Conservation (phyloP, 2,329 filamentous ascomycete species). For the Fusarium siculi region DNA sequence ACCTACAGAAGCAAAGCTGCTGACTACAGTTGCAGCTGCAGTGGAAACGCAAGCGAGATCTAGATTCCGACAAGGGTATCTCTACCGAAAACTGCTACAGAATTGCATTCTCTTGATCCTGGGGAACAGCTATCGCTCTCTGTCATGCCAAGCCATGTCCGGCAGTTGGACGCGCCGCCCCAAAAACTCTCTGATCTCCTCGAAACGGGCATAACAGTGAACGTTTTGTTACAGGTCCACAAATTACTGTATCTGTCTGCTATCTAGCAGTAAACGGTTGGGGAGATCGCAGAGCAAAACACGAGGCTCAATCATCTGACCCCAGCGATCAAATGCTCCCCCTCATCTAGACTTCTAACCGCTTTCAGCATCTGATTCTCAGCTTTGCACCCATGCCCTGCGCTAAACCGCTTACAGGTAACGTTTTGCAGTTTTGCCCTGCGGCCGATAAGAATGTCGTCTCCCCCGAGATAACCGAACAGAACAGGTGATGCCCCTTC, state of each 20-base stretch:
- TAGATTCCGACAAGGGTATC: background rate
- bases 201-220: slow-evolving; percentile 27
- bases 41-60: background rate
- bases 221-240: slow-evolving; percentile 1
- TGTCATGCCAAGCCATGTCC: slow-evolving; percentile 3
- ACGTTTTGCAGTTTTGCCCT: slow-evolving; percentile 30
- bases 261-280: slow-evolving; percentile 2
- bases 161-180: slow-evolving; percentile 17
- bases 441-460: slow-evolving; percentile 29
- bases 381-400: slow-evolving; percentile 15
- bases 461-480: slow-evolving; percentile 35
- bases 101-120: slow-evolving; percentile 15
- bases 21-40: background rate
- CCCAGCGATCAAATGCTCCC: background rate
- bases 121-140: background rate
- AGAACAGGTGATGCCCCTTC: slow-evolving; percentile 12
- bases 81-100: slow-evolving; percentile 16
- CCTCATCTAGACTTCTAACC: background rate
- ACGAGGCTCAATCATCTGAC: slow-evolving; percentile 15
- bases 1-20: background rate
- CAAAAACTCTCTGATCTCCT: background rate
- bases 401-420: slow-evolving; percentile 34
- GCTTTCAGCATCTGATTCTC: slow-evolving; percentile 36
- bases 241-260: slow-evolving; percentile 17
- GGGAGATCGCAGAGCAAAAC: background rate